These are phyloP conservation scores for Pinus tabuliformis DNA, from an alignment of 75 land plant genomes.

Conservation along the genomic window DNA sequence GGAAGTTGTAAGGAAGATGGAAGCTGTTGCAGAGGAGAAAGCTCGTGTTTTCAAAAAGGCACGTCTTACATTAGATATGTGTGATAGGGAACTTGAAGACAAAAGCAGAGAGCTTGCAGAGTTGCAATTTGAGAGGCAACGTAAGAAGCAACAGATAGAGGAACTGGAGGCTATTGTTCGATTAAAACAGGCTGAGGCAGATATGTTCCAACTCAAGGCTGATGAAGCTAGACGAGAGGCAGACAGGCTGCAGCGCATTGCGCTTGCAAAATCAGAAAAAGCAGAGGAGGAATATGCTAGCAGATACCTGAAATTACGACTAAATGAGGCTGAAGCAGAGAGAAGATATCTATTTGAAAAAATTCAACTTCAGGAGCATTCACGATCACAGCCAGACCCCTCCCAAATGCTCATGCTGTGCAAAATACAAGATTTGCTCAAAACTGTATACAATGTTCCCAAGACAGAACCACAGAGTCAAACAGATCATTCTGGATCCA, in stretches of 20 bases:
- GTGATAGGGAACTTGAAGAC: conserved; percentile 80
- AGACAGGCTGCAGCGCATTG: conserved; percentile 86
- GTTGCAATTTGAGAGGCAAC: conserved; percentile 71
- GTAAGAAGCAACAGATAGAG: conserved; percentile 83
- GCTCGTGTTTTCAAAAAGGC: conserved; percentile 71
- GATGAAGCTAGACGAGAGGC: conserved; percentile 88
- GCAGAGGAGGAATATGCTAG: conserved; percentile 91
- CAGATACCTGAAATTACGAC: conserved; percentile 75
- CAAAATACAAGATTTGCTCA: conserved; percentile 66
- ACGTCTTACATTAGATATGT: conserved; percentile 70
- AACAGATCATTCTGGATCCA: conserved; percentile 6
- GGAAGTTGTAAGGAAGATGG: conserved; percentile 90
- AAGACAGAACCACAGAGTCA: conserved; percentile 7
- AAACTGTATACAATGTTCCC: conserved; percentile 39
- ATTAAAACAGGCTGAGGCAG: conserved; percentile 88
- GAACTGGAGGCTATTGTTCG: conserved; percentile 82
- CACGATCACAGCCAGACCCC: conserved; percentile 37
- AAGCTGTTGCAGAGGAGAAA: conserved; percentile 88
- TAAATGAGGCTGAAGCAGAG: conserved; percentile 94
- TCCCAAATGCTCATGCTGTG: conserved; percentile 45
- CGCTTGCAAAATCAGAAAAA: conserved; percentile 83
- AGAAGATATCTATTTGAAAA: conserved; percentile 86
- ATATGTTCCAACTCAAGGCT: conserved; percentile 94
- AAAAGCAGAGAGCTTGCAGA: conserved; percentile 76
- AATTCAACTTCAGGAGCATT: conserved; percentile 74